Evolutionary conservation across 1,284 basidiomycete genomes (phyloP).

Genomic region (Takashimella koratensis): DNA sequence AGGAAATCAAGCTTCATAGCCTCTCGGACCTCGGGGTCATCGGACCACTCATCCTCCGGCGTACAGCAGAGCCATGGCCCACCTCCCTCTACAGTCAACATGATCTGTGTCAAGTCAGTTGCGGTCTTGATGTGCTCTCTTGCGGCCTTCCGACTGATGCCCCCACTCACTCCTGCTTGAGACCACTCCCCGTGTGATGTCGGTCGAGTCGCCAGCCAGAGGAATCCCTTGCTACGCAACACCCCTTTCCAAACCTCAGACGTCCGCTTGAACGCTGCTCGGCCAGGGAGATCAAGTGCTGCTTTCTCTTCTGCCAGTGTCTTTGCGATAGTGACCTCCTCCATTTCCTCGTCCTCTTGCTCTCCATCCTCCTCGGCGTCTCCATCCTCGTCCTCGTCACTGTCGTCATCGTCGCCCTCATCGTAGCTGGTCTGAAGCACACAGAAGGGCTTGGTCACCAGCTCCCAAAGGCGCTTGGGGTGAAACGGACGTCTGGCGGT

Average conservation of each 20-base stretch:
- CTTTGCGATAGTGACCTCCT: constrained; percentile 10
- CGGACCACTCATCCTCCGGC: constrained; percentile 47
- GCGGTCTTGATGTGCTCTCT: background rate
- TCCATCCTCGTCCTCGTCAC: constrained; percentile 18
- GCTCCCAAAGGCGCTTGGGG: constrained; percentile 51
- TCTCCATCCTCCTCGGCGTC: constrained; percentile 14
- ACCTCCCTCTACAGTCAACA: constrained; percentile 50
- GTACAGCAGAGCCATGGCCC: constrained; percentile 49
- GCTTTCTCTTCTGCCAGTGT: constrained; percentile 36
- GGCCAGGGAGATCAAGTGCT: constrained; percentile 48
- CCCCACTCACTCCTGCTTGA: constrained; percentile 48
- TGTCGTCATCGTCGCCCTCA: constrained; percentile 13
- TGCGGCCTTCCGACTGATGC: background rate
- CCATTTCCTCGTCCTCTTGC: constrained; percentile 17
- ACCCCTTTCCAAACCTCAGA: constrained; percentile 45
- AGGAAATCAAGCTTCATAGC: constrained; percentile 50
- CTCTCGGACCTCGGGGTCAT: constrained; percentile 43
- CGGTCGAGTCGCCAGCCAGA: constrained; percentile 48
- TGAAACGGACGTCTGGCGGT: constrained; percentile 50
- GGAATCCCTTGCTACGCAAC: constrained; percentile 51
- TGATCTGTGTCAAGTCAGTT: constrained; percentile 21
- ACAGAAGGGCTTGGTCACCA: constrained; percentile 48
- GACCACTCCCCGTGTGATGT: constrained; percentile 50
- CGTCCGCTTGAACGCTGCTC: constrained; percentile 47
- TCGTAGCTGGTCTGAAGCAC: constrained; percentile 42